These are phyloP conservation scores for Cocos nucifera DNA, from an alignment of 176 grass and related monocot genomes.

Conservation along the genomic window DNA sequence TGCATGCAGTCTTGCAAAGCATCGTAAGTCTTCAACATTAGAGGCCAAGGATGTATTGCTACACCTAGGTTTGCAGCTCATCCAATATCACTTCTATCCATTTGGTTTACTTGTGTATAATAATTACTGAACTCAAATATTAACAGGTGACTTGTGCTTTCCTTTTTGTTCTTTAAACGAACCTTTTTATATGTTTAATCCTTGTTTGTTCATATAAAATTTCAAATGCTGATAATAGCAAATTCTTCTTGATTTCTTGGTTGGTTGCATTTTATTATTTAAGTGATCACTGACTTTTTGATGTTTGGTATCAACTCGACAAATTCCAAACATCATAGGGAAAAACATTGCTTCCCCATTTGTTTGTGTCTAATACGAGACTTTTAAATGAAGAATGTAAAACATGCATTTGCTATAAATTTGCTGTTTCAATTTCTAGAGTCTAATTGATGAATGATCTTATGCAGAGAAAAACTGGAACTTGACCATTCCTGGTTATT, in stretches of 20 bases:
- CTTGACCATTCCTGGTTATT: conserved; percentile 77
- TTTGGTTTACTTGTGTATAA: not conserved
- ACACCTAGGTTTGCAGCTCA: conserved; percentile 56
- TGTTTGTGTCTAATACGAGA: no score
- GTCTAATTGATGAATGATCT: not conserved
- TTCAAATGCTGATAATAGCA: no score
- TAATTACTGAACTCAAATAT: not conserved
- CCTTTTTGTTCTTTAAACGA: no score
- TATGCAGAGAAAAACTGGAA: conserved; percentile 81
- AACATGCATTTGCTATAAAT: conserved; percentile 5
- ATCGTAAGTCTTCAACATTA: conserved; percentile 74
- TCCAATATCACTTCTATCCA: not conserved
- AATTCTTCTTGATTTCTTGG: no score
- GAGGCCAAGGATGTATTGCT: conserved; percentile 85
- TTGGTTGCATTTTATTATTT: no score
- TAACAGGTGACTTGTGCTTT: not conserved
- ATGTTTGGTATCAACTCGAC: no score
- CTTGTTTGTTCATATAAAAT: no score
- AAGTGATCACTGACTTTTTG: no score
- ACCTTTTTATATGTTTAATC: no score
- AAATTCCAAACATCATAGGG: no score
- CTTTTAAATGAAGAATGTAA: not conserved
- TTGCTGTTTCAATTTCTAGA: conserved; percentile 9
- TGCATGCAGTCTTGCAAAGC: conserved; percentile 79
- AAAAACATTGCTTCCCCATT: no score